These are phyloP conservation scores for Schoenoplectus tabernaemontani DNA, from an alignment of 202 grass and related monocot species.

Conservation along the genomic window DNA sequence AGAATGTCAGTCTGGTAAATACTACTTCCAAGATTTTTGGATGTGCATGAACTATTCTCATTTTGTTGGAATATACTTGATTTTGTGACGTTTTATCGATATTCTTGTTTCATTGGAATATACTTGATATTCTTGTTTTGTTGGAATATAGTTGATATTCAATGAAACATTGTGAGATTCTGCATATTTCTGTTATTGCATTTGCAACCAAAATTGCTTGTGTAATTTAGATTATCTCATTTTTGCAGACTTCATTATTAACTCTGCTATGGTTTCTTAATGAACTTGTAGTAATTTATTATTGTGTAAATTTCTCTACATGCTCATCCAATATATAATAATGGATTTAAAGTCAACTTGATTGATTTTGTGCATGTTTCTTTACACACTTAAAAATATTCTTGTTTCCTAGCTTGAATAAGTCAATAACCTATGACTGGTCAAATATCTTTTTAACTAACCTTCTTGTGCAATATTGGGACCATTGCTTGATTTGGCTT, in stretches of 20 bases:
- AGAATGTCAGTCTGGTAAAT: no score
- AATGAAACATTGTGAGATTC: no score
- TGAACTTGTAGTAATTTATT: no score
- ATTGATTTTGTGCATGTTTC: neutral
- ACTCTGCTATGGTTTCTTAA: no score
- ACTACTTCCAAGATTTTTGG: no score
- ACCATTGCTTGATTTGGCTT: neutral
- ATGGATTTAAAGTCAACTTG: neutral
- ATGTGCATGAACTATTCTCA: no score
- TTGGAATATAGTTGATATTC: neutral
- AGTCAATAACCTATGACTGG: neutral
- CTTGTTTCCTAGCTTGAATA: neutral
- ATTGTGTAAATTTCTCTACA: no score
- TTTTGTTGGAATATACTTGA: no score
- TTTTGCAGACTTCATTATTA: neutral
- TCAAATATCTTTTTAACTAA: neutral
- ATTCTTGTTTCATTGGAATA: no score
- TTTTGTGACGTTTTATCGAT: no score
- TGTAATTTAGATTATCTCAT: conserved; percentile 9
- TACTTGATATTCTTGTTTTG: conserved; percentile 13
- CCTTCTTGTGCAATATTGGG: neutral
- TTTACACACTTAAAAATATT: neutral
- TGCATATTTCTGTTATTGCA: neutral
- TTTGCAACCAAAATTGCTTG: neutral
- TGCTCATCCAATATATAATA: no score